These are phyloP conservation scores for Endotrypanum monterogeii DNA, from an alignment of 208 protist genomes.

Conservation along the genomic window DNA sequence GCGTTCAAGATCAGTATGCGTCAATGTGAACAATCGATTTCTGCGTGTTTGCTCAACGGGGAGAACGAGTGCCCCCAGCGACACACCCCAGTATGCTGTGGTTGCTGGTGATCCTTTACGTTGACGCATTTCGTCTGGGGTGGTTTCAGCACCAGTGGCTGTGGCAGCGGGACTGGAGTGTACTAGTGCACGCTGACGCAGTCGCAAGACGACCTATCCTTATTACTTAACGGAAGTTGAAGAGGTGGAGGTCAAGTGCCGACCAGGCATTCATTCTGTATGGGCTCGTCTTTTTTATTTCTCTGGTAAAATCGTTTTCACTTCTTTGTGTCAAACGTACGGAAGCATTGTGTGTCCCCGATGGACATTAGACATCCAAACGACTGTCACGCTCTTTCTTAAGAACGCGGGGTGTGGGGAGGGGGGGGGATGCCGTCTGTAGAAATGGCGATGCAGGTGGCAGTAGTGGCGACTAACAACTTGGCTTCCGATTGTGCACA, in stretches of 20 bases:
- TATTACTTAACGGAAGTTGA: slow-evolving; percentile 54
- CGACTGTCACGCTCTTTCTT: too few relatives aligned
- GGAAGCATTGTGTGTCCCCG: too few relatives aligned
- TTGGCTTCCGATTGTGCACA: too few relatives aligned
- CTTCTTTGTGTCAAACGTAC: too few relatives aligned
- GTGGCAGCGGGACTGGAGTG: slow-evolving; percentile 43
- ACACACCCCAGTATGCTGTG: slow-evolving; percentile 28
- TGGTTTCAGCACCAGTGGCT: slow-evolving; percentile 53
- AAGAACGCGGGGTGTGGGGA: too few relatives aligned
- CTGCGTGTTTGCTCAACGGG: not conserved
- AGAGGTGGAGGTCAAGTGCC: not conserved
- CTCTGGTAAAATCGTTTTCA: not conserved
- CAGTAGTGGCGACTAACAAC: too few relatives aligned
- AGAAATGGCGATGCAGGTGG: too few relatives aligned
- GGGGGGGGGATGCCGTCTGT: too few relatives aligned
- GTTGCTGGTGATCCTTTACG: slow-evolving; percentile 51
- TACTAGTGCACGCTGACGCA: slow-evolving; percentile 64
- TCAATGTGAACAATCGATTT: not conserved
- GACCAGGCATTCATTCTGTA: not conserved
- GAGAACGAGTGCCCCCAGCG: not conserved
- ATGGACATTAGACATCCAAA: too few relatives aligned
- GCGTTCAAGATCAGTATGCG: not conserved
- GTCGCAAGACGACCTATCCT: slow-evolving; percentile 56
- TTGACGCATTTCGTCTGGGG: slow-evolving; percentile 33
- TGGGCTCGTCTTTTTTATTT: too few relatives aligned